Percentiles rank a stretch among this genome's conserved stretches.
These are phyloP conservation scores for Fusarium armeniacum DNA, from an alignment of 2,329 filamentous ascomycete genomes.

Conservation along the genomic window DNA sequence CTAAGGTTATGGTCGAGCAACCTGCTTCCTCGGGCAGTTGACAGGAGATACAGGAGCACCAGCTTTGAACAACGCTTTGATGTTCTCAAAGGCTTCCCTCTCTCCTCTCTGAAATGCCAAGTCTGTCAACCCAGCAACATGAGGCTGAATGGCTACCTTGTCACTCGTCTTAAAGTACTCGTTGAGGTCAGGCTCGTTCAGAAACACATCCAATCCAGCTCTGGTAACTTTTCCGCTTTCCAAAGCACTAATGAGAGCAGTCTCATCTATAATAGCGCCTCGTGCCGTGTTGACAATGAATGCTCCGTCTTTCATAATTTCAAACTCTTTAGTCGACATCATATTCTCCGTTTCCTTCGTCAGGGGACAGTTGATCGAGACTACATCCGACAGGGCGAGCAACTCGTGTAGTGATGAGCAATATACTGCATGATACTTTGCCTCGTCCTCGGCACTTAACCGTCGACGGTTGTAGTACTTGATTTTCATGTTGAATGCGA, in stretches of 20 bases:
- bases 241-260: conserved; percentile 61
- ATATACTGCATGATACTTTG: conserved; percentile 55
- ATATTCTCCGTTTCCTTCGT: conserved; percentile 57
- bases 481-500: conserved; percentile 60
- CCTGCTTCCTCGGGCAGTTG: conserved; percentile 33
- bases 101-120: conserved; percentile 59
- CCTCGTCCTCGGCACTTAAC: conserved; percentile 54
- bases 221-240: conserved; percentile 61
- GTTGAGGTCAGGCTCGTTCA: conserved; percentile 59
- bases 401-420: conserved; percentile 57
- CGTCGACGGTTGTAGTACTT: conserved; percentile 60
- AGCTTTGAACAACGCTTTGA: conserved; percentile 56
- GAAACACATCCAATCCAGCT: conserved; percentile 65
- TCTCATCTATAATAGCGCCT: conserved; percentile 64
- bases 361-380: conserved; percentile 59
- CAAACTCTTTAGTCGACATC: conserved; percentile 58
- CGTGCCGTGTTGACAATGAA: conserved; percentile 67
- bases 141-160: conserved; percentile 60
- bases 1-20: too few relatives aligned
- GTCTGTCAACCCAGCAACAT: conserved; percentile 62
- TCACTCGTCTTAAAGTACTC: conserved; percentile 58
- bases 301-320: conserved; percentile 62
- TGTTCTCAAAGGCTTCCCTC: conserved; percentile 62
- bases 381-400: conserved; percentile 58
- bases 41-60: conserved; percentile 58